Evolutionary conservation across 768 basidiomycete genomes (phyloP).

Genomic region (Lentinus brumalis): DNA sequence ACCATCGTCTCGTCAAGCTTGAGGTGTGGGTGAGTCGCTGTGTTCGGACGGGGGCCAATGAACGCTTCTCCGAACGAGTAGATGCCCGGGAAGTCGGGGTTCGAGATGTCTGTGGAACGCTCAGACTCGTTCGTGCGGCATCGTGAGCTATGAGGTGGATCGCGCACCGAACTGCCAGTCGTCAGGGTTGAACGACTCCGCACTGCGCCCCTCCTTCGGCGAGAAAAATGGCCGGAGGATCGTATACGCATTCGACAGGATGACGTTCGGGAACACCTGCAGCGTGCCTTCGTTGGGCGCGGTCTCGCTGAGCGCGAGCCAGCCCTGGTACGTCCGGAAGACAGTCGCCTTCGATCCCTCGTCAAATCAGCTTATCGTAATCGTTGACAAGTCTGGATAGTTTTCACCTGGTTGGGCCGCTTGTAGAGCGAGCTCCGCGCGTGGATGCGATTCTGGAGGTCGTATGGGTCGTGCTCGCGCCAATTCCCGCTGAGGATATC

Average conservation of each 20-base stretch:
- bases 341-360: constrained; percentile 22
- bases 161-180: constrained; percentile 29
- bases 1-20: constrained; percentile 66
- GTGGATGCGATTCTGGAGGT: constrained; percentile 56
- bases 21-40: constrained; percentile 67
- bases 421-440: constrained; percentile 68
- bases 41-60: constrained; percentile 49
- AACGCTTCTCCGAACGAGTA: constrained; percentile 32
- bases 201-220: constrained; percentile 38
- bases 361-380: not conserved
- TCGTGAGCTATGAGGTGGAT: not conserved
- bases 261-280: constrained; percentile 66
- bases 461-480: constrained; percentile 68
- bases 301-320: constrained; percentile 71
- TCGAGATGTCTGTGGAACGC: constrained; percentile 26
- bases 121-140: not conserved
- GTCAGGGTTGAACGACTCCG: constrained; percentile 29
- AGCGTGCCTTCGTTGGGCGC: constrained; percentile 71
- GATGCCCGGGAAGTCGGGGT: constrained; percentile 36
- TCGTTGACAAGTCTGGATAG: no score
- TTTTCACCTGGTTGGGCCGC: constrained; percentile 50
- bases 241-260: constrained; percentile 68
- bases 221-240: constrained; percentile 80
- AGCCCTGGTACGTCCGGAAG: constrained; percentile 68
- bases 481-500: constrained; percentile 65